Base-by-base conservation (phyloP, 768 basidiomycete genomes). In the Tulasnella sp. region DNA sequence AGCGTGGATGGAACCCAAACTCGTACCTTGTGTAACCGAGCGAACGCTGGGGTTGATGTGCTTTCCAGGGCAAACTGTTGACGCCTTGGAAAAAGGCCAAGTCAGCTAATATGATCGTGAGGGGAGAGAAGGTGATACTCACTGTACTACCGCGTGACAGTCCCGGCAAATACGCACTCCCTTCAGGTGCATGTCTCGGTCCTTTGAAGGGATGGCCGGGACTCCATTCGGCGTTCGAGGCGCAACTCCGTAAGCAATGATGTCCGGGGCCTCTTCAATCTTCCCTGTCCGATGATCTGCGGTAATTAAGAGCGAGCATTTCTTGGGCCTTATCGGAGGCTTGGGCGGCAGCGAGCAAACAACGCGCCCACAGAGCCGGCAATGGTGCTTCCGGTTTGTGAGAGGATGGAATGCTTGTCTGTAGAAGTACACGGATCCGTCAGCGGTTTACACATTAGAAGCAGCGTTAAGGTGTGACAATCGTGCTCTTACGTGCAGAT, bases 381-480 rank as follows among this genome's bases (percentile, higher is more conserved):
- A 99, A 82, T 99, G 97, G 81, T 99, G 97, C 85, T 97, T 97
- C 18, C 97, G 90, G 81, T 95, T 97, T 0, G 95, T 94, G 3
- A 99, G 85, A 0, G 93, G 90, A 82, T 96, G 93, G 83, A 99
- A 99, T 1, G 92, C 89, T 1, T 85, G 73, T 89, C 87, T 80
- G 89, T 90, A 29, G 7, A 73, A 42, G 15, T 11, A 80, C 9
- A n/a, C 44, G 70, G 42, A 32, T 26, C 57, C 13, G 51, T 39
- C 23, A 61, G 18, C 51, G 18, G n/a, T 55, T 20, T 55, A 61
- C 23, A 11, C 57, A 7, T 29, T 26, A 23, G 57, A 61, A 26
- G 23, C 11, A 16, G 57, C 20, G 44, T 10, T 44, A 42, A 77
- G 39, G 26, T 23, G 11, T 11, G 29, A 61, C 0, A 51, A 48